Evolutionary conservation across 371 early-diverging fungal genomes (phyloP).

Genomic region (Umbelopsis sp.): DNA sequence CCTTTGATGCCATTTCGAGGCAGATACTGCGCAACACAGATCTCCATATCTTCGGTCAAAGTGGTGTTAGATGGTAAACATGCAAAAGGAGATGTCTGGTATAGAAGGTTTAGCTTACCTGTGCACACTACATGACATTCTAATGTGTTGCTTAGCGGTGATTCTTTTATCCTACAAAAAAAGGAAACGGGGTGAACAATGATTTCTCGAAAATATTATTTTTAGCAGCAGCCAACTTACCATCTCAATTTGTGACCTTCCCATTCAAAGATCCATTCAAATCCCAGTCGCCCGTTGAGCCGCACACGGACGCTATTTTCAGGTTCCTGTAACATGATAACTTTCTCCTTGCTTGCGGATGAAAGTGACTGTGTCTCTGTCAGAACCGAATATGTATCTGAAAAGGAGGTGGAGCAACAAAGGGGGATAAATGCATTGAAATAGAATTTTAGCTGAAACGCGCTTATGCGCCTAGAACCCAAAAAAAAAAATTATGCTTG

Average conservation of each 20-base stretch:
- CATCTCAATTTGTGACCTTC: slow-evolving; percentile 44
- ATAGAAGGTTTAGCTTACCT: slow-evolving; percentile 25
- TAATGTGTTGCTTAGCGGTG: slow-evolving; percentile 35
- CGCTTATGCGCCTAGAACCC: background rate
- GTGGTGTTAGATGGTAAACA: background rate
- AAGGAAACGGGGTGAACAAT: background rate
- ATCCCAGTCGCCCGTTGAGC: slow-evolving; percentile 39
- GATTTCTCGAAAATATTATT: background rate
- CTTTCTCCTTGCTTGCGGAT: slow-evolving; percentile 32
- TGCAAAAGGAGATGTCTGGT: background rate
- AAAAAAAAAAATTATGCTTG: slow-evolving; percentile 4
- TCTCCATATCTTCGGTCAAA: slow-evolving; percentile 28
- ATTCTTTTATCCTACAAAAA: slow-evolving; percentile 41
- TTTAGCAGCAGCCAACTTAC: slow-evolving; percentile 26
- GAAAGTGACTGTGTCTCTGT: slow-evolving; percentile 44
- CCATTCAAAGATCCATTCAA: slow-evolving; percentile 55
- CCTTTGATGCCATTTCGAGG: slow-evolving; percentile 42
- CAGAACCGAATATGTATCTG: slow-evolving; percentile 41
- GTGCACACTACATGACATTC: slow-evolving; percentile 42
- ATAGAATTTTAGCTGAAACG: slow-evolving; percentile 12
- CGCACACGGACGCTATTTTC: slow-evolving; percentile 28
- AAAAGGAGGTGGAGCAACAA: background rate
- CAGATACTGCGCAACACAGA: slow-evolving; percentile 49
- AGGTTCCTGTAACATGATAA: slow-evolving; percentile 37
- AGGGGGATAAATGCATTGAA: no score